phyloP scores from a whole-genome alignment of 2,329 filamentous ascomycete genomes.

The Pseudonectria foliicola region DNA sequence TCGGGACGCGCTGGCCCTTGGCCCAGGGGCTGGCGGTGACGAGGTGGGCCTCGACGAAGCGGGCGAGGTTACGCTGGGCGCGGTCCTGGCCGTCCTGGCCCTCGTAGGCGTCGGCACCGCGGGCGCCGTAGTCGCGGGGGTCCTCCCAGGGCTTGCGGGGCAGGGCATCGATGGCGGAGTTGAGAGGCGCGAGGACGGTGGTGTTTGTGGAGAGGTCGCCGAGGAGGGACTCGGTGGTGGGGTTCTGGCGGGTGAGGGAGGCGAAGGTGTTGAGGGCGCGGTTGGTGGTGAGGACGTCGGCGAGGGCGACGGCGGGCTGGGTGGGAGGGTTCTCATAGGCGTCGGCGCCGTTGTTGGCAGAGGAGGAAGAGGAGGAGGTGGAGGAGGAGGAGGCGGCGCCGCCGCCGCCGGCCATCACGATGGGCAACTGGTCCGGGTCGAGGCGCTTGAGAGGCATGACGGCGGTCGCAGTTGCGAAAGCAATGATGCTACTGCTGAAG shows the following conservation, averaged over 20 bases:
- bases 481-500: conserved; percentile 1
- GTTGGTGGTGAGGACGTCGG: conserved; percentile 76
- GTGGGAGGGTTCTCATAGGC: conserved; percentile 16
- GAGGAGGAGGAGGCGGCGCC: conserved; percentile 6
- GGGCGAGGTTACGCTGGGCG: conserved; percentile 66
- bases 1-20: conserved; percentile 57
- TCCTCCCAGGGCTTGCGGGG: conserved; percentile 85
- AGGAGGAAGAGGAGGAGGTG: conserved; percentile 23
- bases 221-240: conserved; percentile 60
- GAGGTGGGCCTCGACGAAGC: conserved; percentile 83
- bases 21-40: conserved; percentile 70
- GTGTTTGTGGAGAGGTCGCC: conserved; percentile 61
- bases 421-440: conserved; percentile 8
- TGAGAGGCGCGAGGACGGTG: conserved; percentile 81
- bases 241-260: conserved; percentile 68
- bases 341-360: conserved; percentile 9
- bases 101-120: conserved; percentile 67
- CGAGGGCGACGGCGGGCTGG: conserved; percentile 57
- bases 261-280: conserved; percentile 80
- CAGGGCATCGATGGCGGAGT: conserved; percentile 69
- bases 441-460: conserved; percentile 1
- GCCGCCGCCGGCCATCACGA: too few species aligned
- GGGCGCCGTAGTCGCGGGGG: conserved; percentile 59
- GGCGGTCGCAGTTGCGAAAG: conserved; percentile 1
- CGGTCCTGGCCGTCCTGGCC: conserved; percentile 68